phyloP scores from a whole-genome alignment of 192 early-diverging fungal genomes.

The Coemansia sp. region DNA sequence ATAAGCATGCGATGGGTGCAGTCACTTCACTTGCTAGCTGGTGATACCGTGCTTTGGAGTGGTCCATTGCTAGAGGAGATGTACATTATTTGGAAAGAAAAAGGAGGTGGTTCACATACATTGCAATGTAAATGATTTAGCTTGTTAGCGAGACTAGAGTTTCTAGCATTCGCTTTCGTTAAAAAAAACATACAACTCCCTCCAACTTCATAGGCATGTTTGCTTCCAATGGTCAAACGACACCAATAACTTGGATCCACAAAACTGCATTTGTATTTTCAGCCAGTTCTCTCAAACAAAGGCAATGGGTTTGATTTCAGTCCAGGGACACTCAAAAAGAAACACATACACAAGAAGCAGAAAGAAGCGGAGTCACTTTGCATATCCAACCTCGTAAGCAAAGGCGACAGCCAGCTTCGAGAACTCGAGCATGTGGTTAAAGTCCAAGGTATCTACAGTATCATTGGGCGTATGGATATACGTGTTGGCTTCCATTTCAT shows the following conservation, averaged over 20 bases:
- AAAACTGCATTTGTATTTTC: background rate
- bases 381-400: slow-evolving; percentile 75
- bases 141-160: too few species aligned
- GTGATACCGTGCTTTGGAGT: background rate
- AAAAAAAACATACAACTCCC: too few species aligned
- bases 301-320: too few species aligned
- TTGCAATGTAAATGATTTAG: too few species aligned
- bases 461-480: slow-evolving; percentile 86
- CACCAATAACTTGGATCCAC: too few species aligned
- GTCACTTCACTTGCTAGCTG: background rate
- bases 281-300: slow-evolving; percentile 3
- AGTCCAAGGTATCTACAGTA: slow-evolving; percentile 72
- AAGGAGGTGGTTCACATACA: too few species aligned
- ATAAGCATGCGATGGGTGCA: background rate
- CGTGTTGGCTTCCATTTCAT: slow-evolving; percentile 71
- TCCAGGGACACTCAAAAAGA: too few species aligned
- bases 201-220: too few species aligned
- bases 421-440: slow-evolving; percentile 89
- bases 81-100: too few species aligned
- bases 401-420: slow-evolving; percentile 82
- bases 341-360: slow-evolving; percentile 4
- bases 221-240: too few species aligned
- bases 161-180: background rate
- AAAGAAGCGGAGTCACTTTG: background rate
- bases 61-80: too few species aligned